Percentiles rank a stretch among this genome's conserved stretches.
Evolutionary conservation across 306 rosid species (phyloP).

Genomic region (Coriaria nepalensis): DNA sequence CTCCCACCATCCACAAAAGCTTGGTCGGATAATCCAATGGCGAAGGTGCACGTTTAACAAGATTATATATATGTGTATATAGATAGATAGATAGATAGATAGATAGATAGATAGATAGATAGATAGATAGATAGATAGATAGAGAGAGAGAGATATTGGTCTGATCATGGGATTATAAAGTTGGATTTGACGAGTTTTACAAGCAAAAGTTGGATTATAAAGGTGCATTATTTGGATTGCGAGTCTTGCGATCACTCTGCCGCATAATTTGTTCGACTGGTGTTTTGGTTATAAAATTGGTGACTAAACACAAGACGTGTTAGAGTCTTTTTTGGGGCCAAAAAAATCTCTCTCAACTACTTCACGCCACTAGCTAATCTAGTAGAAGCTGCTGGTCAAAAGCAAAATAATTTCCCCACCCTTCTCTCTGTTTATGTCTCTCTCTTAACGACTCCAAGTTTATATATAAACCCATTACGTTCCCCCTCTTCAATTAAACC

Average conservation of each 20-base stretch:
- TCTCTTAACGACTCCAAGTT: constrained; percentile 5
- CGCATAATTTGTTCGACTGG: too few species aligned
- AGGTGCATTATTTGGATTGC: too few species aligned
- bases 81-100: too few species aligned
- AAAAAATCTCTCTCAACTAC: constrained; percentile 8
- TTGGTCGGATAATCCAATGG: too few species aligned
- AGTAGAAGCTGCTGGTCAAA: constrained; percentile 26
- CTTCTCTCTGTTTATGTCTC: constrained; percentile 38
- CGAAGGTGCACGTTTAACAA: too few species aligned
- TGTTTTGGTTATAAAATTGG: too few species aligned
- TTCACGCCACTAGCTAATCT: constrained; percentile 4
- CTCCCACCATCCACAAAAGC: too few species aligned
- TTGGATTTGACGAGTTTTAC: not conserved
- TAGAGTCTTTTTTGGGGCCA: not conserved
- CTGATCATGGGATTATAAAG: constrained; percentile 4
- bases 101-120: too few species aligned
- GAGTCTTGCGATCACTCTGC: too few species aligned
- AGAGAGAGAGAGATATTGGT: not conserved
- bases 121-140: too few species aligned
- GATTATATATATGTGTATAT: too few species aligned
- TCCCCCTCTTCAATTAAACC: constrained; percentile 28
- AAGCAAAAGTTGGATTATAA: not conserved
- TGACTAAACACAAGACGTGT: too few species aligned
- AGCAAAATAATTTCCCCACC: constrained; percentile 34
- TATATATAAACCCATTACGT: constrained; percentile 21